Evolutionary conservation across 129 eudicot genomes (phyloP), one percentile per base, ranked within the genome.

Genomic region (Flaveria linearis): DNA sequence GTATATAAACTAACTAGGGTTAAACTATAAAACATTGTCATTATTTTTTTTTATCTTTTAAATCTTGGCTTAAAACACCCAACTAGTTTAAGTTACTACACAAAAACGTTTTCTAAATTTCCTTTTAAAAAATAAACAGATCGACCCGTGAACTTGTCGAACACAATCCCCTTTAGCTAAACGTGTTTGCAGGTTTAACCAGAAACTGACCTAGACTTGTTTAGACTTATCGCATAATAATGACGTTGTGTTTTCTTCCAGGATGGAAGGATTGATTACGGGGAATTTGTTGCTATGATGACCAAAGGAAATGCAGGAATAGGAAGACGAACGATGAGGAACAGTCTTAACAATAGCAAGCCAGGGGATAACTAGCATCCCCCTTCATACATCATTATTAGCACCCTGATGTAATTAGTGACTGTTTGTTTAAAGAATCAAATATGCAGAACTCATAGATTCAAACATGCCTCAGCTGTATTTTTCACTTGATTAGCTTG

Each of bases 251-350:
- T 73, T 16, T 22, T 79, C 17, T 70, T 64, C 9, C 81, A 83
- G 87, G 87, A 83, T 25, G 84, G 98, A 68, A 84, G 86, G 78
- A 93, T 93, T 20, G 98, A 93, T 79, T 93, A 93, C 67, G 88
- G 92, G 28, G 98, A 93, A 81, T 93, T 93, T 51, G 98, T 88
- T 9, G 97, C 97, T 25, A 93, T 93, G 98, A 93, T 93, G 98
- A 89, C 86, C 68, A 93, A 91, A 71, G 97, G 98, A 70, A 89
- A 89, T 86, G 90, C 87, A 16, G 96, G 97, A 52, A 75, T 94
- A 9, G 98, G 98, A 76, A 91, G 98, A 45, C 83, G 96, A 76
- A 91, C 98, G 1, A 94, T 94, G 98, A 80, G 97, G 52, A 90
- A 85, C 55, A 93, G 98, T 82, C 77, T 93, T 69, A 90, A 90